These are phyloP conservation scores for Plasmopara viticola DNA, from an alignment of 352 stramenopile species.

Conservation along the genomic window DNA sequence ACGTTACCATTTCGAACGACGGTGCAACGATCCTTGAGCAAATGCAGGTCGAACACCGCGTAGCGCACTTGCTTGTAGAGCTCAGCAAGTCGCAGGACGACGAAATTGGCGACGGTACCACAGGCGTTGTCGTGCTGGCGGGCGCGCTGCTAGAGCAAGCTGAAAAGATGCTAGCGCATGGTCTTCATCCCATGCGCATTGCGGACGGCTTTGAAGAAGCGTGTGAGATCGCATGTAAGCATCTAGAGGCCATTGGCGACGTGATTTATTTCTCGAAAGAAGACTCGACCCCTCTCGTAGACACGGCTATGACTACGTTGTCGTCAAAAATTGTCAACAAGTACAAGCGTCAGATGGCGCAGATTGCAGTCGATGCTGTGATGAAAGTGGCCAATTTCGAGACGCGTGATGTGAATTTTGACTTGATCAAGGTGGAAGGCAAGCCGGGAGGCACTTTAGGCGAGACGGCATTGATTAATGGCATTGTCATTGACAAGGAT, in stretches of 20 bases:
- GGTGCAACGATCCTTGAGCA: constrained; percentile 99
- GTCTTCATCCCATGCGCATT: constrained; percentile 98
- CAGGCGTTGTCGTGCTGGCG: constrained; percentile 97
- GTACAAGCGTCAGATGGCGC: constrained; percentile 98
- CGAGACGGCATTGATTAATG: constrained; percentile 97
- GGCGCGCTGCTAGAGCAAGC: constrained; percentile 96
- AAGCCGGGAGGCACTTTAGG: constrained; percentile 96
- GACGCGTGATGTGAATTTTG: constrained; percentile 99
- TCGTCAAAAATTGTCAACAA: constrained; percentile 99
- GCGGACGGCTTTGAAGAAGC: constrained; percentile 98
- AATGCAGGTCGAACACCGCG: constrained; percentile 99
- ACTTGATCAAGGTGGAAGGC: constrained; percentile 99
- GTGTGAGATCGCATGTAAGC: constrained; percentile 93
- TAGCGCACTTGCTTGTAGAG: constrained; percentile 98
- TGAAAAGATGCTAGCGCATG: constrained; percentile 93
- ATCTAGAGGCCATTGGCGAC: constrained; percentile 94
- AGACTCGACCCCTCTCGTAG: constrained; percentile 92
- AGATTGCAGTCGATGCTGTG: constrained; percentile 98
- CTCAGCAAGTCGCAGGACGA: constrained; percentile 98
- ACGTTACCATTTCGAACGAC: constrained; percentile 99
- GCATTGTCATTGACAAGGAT: constrained; percentile 99
- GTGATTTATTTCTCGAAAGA: constrained; percentile 94
- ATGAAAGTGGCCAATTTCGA: constrained; percentile 98
- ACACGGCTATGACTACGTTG: constrained; percentile 98
- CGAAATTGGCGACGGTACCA: constrained; percentile 99